Evolutionary conservation across 352 stramenopile species (phyloP), one percentile per base, ranked within the genome.

Genomic region (Pythium sp.): DNA sequence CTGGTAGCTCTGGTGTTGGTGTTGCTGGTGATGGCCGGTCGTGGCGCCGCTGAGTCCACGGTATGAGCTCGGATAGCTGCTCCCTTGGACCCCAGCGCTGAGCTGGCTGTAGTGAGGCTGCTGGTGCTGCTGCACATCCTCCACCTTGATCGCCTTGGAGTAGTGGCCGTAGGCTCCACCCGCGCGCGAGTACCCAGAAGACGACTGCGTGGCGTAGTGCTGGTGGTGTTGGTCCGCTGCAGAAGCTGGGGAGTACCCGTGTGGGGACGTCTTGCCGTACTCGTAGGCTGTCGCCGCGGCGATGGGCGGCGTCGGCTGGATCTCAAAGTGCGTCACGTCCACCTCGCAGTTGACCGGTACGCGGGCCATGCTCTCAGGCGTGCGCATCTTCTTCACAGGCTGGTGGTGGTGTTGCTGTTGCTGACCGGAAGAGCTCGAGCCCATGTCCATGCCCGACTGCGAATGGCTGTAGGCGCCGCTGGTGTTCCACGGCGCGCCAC

Each of bases 351-450:
- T 68, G 3, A 26, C 43, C n/a, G 22, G 12, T 2, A 20, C 36
- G 54, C 41, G 61, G 1, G 46, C 46, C 54, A 57, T 72, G 62
- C 67, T 73, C 70, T 87, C 79, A 0, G 79, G 77, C 36, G 77
- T 85, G 18, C 77, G 77, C 76, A 84, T 82, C 70, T 87, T 87
- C 72, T 84, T 84, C n/a, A 59, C 49, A 58, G 55, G 62, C 58
- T 78, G 70, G 30, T 85, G 67, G 53, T 77, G 70, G 43, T 83
- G 63, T 0, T 68, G 34, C 2, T 51, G 47, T 12, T 43, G 36
- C 18, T n/a, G 43, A 9, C 43, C 5, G 6, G 43, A 49, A 49
- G 43, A 49, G 5, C 43, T 7, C 18, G 43, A 22, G 8, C 59
- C 24, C 12, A 34, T 43, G 6, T 65, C 65, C 36, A 59, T n/a